phyloP scores from a whole-genome alignment of 169 alveolate genomes.

The Eimeria falciformis region DNA sequence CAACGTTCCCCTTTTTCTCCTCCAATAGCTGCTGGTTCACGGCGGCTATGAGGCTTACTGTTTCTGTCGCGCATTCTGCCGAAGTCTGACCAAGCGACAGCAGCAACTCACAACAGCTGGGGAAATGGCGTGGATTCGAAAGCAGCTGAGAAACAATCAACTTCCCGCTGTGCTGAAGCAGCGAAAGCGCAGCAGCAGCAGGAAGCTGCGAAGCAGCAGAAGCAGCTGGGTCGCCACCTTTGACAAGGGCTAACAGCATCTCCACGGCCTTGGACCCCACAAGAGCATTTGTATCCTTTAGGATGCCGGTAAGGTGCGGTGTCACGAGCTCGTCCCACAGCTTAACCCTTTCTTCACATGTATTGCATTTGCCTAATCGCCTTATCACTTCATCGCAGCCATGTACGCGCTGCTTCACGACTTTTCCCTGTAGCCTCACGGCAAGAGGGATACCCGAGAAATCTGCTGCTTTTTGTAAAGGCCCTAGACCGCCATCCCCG shows the following conservation, averaged over 20 bases:
- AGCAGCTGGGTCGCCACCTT: slow-evolving; percentile 9
- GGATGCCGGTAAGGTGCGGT: slow-evolving; percentile 31
- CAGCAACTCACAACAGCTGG: slow-evolving; percentile 59
- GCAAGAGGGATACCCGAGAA: slow-evolving; percentile 63
- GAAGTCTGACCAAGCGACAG: slow-evolving; percentile 47
- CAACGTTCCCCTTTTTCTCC: slow-evolving; percentile 74
- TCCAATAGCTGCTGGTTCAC: slow-evolving; percentile 45
- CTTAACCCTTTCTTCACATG: slow-evolving; percentile 54
- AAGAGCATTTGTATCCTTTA: slow-evolving; percentile 65
- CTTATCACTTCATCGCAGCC: slow-evolving; percentile 72
- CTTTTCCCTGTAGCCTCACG: slow-evolving; percentile 57
- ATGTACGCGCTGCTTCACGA: slow-evolving; percentile 69
- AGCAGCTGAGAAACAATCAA: slow-evolving; percentile 7
- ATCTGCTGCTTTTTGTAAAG: slow-evolving; percentile 49
- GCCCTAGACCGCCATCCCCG: slow-evolving; percentile 64
- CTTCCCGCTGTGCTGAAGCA: slow-evolving; percentile 54
- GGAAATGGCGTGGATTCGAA: slow-evolving; percentile 44
- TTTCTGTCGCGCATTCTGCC: slow-evolving; percentile 38
- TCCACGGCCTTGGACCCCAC: slow-evolving; percentile 66
- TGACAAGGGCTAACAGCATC: slow-evolving; percentile 56
- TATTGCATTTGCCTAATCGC: slow-evolving; percentile 28
- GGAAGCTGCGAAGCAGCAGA: slow-evolving; percentile 9
- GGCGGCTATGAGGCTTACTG: slow-evolving; percentile 29
- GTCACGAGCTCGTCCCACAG: slow-evolving; percentile 58
- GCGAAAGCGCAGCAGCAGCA: slow-evolving; percentile 65